phyloP scores from a whole-genome alignment of 352 stramenopile genomes.

The Phytophthora idaei region DNA sequence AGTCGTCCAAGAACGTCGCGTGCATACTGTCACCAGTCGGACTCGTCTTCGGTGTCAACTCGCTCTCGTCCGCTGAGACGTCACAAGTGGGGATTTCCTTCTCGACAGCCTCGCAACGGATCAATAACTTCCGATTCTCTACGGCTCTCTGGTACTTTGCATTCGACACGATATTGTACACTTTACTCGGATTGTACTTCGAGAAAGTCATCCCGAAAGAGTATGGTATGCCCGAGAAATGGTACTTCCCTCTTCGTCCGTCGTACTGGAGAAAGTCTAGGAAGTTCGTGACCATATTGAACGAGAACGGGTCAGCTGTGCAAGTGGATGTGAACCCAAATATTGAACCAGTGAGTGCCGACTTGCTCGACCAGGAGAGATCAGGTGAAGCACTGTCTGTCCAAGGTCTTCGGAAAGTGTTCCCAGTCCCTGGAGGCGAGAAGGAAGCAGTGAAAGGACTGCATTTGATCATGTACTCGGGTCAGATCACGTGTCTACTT shows the following conservation, averaged over 20 bases:
- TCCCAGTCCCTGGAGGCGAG: constrained; percentile 73
- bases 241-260: constrained; percentile 87
- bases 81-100: constrained; percentile 47
- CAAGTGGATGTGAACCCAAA: constrained; percentile 51
- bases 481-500: constrained; percentile 89
- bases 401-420: constrained; percentile 72
- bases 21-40: constrained; percentile 54
- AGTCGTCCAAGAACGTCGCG: constrained; percentile 37
- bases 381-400: constrained; percentile 59
- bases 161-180: constrained; percentile 86
- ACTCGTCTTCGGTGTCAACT: constrained; percentile 52
- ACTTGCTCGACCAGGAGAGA: constrained; percentile 54
- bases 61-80: constrained; percentile 58
- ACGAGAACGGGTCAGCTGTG: constrained; percentile 18
- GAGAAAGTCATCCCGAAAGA: constrained; percentile 85
- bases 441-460: constrained; percentile 90
- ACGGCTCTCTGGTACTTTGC: constrained; percentile 67
- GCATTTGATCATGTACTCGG: constrained; percentile 75
- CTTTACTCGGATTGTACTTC: constrained; percentile 86
- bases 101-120: constrained; percentile 44
- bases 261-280: constrained; percentile 77
- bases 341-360: constrained; percentile 48
- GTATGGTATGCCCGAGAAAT: constrained; percentile 62
- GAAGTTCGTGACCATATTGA: constrained; percentile 52
- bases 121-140: constrained; percentile 39